Base-by-base conservation (phyloP, 2,329 filamentous ascomycete genomes). In the Exophiala viscosa region DNA sequence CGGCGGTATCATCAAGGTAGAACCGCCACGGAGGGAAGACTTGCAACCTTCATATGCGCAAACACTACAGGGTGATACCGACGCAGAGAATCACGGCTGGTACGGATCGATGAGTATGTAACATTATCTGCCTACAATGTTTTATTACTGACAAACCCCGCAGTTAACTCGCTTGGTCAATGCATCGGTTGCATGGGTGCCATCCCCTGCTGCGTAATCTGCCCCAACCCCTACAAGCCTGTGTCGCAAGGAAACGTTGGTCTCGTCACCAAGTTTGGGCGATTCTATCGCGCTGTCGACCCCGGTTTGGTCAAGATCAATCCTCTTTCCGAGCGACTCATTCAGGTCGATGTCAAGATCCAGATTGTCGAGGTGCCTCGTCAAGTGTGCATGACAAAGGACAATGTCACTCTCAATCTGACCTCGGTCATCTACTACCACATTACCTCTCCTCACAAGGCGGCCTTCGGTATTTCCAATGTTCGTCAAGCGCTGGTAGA, bases 361-460 rank as follows among this genome's bases (percentile, higher is more conserved):
- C 93, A 99, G 76, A 96, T 96, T 61, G 90, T 95, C 70, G 73
- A 99, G 77, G 93, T 99, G 18, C 92, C 92, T 14, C 85, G 91
- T 73, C 93, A 99, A 74, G 84, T 92, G 58, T 97, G 93, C 79
- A 99, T 99, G 91, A 99, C 93, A 70, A 97, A 97, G 77, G 93
- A 99, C 79, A 99, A 99, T 66, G 93, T 97, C 59, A 95, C 88
- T 41, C 80, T 99, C 38, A 86, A 91, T 65, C 80, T 99, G 62
- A 97, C 91, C 43, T 95, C 89, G 5, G 93, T 99, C 69, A 96
- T 99, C 75, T 99, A 99, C 81, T 99, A 99, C 77, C 91, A 96
- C 79, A 92, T 99, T 67, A 88, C 86, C 50, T 87, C 88, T 23
- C 93, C 93, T 1, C 92, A 97, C 81, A 96, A 95, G 76, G 90